Conservation (phyloP, 371 early-diverging fungal genomes). For the Thermomucor indicae-seudaticae region DNA sequence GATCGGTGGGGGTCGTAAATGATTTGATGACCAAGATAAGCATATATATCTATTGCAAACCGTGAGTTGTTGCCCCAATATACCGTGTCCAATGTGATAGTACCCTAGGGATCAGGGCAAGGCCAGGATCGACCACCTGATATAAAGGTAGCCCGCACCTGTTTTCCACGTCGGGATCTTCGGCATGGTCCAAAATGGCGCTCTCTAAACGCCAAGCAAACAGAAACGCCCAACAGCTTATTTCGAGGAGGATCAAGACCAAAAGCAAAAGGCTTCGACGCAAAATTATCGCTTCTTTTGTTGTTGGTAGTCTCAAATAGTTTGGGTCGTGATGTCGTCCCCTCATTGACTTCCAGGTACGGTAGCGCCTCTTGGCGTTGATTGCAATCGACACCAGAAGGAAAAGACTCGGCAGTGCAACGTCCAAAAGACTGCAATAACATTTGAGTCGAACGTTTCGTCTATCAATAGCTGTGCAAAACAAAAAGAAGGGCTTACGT, state of each 20-base stretch:
- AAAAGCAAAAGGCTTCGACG: conserved; percentile 27
- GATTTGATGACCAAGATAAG: conserved; percentile 43
- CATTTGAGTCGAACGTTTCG: no score
- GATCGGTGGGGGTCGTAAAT: conserved; percentile 44
- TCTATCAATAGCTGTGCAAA: conserved; percentile 3
- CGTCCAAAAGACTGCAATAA: conserved; percentile 38
- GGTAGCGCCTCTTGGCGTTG: conserved; percentile 17
- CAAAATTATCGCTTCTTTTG: conserved; percentile 26
- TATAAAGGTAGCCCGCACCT: conserved; percentile 24
- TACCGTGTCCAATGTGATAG: neutral
- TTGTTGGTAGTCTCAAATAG: conserved; percentile 29
- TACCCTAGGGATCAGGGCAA: conserved; percentile 41
- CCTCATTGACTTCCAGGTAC: conserved; percentile 5
- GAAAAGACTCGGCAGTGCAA: conserved; percentile 24
- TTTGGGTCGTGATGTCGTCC: conserved; percentile 13
- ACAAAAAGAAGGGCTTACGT: conserved; percentile 5
- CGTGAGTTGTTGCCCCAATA: neutral
- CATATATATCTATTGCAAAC: conserved; percentile 40
- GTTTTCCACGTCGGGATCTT: conserved; percentile 2
- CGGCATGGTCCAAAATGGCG: conserved; percentile 29
- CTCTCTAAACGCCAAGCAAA: conserved; percentile 49
- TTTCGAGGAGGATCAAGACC: conserved; percentile 32
- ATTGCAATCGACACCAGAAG: conserved; percentile 22
- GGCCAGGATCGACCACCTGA: conserved; percentile 33
- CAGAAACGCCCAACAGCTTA: conserved; percentile 44